phyloP scores from a whole-genome alignment of 2,329 filamentous ascomycete species.

The Achaetomium macrosporum region DNA sequence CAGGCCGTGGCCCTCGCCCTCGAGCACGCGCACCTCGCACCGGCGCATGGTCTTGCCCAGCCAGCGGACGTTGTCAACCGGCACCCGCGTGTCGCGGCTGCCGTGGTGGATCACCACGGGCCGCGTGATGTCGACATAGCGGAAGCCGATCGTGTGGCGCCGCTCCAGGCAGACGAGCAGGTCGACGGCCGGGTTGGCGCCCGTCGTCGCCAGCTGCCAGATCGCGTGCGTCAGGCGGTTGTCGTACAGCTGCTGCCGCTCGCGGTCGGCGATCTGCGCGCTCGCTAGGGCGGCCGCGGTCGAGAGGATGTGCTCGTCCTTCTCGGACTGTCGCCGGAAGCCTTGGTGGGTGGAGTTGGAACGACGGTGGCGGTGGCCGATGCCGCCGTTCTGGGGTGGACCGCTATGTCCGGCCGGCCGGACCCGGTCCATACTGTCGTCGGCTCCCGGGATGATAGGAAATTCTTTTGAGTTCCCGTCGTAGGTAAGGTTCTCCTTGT shows the following conservation, averaged over 20 bases:
- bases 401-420: conserved; percentile 28
- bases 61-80: conserved; percentile 93
- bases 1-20: conserved; percentile 87
- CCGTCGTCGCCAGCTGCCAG: conserved; percentile 86
- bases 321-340: conserved; percentile 20
- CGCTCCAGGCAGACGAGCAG: conserved; percentile 88
- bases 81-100: conserved; percentile 81
- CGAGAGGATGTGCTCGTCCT: conserved; percentile 33
- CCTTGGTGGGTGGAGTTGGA: conserved; percentile 22
- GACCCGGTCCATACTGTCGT: conserved; percentile 46
- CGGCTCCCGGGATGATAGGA: conserved; percentile 18
- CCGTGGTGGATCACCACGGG: conserved; percentile 93
- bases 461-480: conserved; percentile 9
- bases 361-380: conserved; percentile 23
- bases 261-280: conserved; percentile 60
- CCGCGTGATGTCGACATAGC: conserved; percentile 91
- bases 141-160: conserved; percentile 85
- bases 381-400: conserved; percentile 5
- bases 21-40: conserved; percentile 84
- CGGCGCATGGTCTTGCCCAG: conserved; percentile 87
- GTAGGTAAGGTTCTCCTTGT: conserved; percentile 45
- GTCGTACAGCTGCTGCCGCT: conserved; percentile 73
- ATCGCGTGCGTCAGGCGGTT: conserved; percentile 83
- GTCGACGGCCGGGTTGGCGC: conserved; percentile 91
- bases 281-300: conserved; percentile 40